phyloP scores from a whole-genome alignment of 768 basidiomycete species.

The Lyophyllum decastes region DNA sequence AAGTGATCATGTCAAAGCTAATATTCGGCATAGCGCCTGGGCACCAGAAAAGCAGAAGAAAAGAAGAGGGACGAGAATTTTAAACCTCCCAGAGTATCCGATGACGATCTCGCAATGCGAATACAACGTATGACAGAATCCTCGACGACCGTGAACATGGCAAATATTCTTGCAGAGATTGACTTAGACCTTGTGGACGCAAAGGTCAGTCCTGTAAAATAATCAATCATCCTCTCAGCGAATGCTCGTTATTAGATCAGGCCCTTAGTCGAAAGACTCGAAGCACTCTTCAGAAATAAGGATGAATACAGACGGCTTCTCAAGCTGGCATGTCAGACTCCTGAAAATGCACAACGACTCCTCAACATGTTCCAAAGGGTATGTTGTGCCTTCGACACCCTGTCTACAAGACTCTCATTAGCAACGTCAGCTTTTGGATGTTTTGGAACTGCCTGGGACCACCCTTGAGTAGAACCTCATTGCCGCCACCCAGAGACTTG shows the following conservation, averaged over 20 bases:
- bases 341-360: background rate
- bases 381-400: background rate
- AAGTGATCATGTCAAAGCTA: background rate
- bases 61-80: background rate
- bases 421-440: background rate
- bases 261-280: background rate
- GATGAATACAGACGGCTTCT: background rate
- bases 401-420: background rate
- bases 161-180: too few species aligned
- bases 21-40: background rate
- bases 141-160: too few species aligned
- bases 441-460: background rate
- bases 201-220: background rate
- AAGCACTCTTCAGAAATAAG: background rate
- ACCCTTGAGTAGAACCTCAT: background rate
- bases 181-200: too few species aligned
- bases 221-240: background rate
- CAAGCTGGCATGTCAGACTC: background rate
- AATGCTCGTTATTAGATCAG: background rate
- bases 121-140: background rate
- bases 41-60: background rate
- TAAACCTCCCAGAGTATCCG: too few species aligned
- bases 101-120: background rate
- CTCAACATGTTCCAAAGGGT: background rate
- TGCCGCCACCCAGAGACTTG: background rate